Base-by-base conservation (phyloP, 192 early-diverging fungal genomes). In the Podila clonocystis region DNA sequence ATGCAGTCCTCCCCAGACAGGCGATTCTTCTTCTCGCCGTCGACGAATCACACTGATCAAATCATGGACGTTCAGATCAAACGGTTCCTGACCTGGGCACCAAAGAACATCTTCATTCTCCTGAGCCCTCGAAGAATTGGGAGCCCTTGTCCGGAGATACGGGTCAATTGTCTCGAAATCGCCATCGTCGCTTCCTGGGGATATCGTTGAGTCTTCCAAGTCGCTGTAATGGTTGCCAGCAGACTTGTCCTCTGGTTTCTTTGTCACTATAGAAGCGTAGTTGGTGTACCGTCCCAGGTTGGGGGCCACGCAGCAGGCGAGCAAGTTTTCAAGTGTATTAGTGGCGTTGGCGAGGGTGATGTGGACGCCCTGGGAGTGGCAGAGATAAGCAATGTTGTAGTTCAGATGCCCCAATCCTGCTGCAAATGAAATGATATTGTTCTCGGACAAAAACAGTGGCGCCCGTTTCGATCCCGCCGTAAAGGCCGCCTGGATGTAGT, bases 341-440 rank as follows among this genome's bases (percentile, higher is more conserved):
- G 87, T 60, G 7, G 87, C 82, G 30, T 85, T 83, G 48, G 70
- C 67, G 0, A 84, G 58, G 15, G 85, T 75, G 50, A 88, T 83
- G 22, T 88, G 82, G 12, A 89, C 78, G 22, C 87, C 87, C 58
- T 90, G 89, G 4, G 86, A 86, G 72, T 86, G 79, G 63, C 89
- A 90, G 15, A 90, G 65, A 72, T 88, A 90, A 5, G 85, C 89
- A 64, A 90, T 82, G 28, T 90, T 78, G 55, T 90, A 90, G 67
- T 88, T 90, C 20, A 90, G 65, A 82, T 87, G 84, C 1, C 83
- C 82, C 58, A 90, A 73, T 9, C 87, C 89, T 20, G 72, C 59
- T 2, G 78, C 76, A 63, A 88, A 90, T 2, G 45, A 45, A 29
- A 73, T 65, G 5, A 77, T 49, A 52, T 90, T 87, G 15, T 73